Evolutionary conservation across 371 early-diverging fungal species (phyloP).

Genomic region (Apophysomyces ossiformis): DNA sequence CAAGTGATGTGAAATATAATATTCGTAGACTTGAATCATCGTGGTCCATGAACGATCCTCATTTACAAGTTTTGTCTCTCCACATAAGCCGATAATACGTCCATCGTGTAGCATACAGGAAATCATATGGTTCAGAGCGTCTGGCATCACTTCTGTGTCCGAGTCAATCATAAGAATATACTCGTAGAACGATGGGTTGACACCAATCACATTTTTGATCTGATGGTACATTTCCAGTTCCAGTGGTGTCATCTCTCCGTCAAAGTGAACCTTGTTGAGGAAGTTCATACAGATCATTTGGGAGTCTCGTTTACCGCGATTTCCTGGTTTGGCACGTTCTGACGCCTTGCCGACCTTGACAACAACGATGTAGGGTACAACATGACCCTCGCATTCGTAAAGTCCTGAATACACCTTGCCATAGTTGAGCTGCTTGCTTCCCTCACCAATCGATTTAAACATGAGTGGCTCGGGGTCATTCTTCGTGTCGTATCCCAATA

Average conservation of each 20-base stretch:
- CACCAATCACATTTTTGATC: conserved; percentile 75
- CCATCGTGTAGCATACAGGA: conserved; percentile 75
- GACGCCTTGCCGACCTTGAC: conserved; percentile 87
- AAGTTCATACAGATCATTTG: conserved; percentile 98
- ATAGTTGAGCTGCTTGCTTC: conserved; percentile 87
- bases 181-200: conserved; percentile 84
- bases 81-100: conserved; percentile 77
- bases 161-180: conserved; percentile 95
- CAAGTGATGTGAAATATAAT: conserved; percentile 92
- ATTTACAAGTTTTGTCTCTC: conserved; percentile 83
- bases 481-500: conserved; percentile 85
- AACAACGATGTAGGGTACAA: conserved; percentile 91
- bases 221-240: conserved; percentile 92
- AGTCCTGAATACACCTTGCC: conserved; percentile 97
- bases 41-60: conserved; percentile 79
- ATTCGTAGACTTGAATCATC: conserved; percentile 93
- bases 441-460: conserved; percentile 91
- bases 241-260: conserved; percentile 81
- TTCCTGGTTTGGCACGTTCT: conserved; percentile 84
- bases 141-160: conserved; percentile 81
- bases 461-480: conserved; percentile 86
- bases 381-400: conserved; percentile 85
- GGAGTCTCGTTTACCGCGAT: conserved; percentile 99
- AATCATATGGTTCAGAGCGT: conserved; percentile 71
- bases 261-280: conserved; percentile 96